Evolutionary conservation across 1,284 basidiomycete genomes (phyloP).

Genomic region (Singerocomus inundabilis): DNA sequence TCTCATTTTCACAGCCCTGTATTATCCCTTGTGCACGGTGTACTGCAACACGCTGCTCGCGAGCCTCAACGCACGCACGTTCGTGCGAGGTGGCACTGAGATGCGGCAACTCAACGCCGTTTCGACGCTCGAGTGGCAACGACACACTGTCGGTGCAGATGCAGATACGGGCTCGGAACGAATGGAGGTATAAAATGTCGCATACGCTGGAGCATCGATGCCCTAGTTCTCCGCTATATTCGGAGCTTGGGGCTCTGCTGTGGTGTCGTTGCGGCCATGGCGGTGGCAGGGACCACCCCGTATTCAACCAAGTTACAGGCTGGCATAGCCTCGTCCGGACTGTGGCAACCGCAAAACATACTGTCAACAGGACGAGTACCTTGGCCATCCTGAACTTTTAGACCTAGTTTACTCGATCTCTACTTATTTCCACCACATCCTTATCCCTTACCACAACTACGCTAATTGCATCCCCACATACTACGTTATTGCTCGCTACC

Average conservation of each 20-base stretch:
- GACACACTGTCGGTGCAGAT: background rate
- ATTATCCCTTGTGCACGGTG: conserved; percentile 32
- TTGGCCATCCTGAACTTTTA: background rate
- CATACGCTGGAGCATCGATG: too few relatives aligned
- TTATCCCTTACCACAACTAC: too few relatives aligned
- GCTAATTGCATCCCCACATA: background rate
- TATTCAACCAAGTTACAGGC: background rate
- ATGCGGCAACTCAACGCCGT: background rate
- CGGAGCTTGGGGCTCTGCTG: background rate
- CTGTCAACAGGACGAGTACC: too few relatives aligned
- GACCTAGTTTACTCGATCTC: background rate
- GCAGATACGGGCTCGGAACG: background rate
- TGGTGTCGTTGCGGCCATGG: background rate
- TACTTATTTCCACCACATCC: too few relatives aligned
- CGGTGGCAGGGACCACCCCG: background rate
- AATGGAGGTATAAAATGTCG: background rate
- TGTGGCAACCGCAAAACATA: background rate
- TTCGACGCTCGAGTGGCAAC: conserved; percentile 12
- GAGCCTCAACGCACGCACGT: conserved; percentile 30
- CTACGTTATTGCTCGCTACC: conserved; percentile 8
- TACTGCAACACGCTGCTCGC: conserved; percentile 36
- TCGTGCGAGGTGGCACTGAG: conserved; percentile 8
- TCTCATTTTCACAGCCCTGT: conserved; percentile 27
- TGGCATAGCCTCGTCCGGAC: background rate
- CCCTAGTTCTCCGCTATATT: background rate